Evolutionary conservation across 495 filamentous ascomycete genomes (phyloP).

Genomic region (Aspergillus incahuasiensis): DNA sequence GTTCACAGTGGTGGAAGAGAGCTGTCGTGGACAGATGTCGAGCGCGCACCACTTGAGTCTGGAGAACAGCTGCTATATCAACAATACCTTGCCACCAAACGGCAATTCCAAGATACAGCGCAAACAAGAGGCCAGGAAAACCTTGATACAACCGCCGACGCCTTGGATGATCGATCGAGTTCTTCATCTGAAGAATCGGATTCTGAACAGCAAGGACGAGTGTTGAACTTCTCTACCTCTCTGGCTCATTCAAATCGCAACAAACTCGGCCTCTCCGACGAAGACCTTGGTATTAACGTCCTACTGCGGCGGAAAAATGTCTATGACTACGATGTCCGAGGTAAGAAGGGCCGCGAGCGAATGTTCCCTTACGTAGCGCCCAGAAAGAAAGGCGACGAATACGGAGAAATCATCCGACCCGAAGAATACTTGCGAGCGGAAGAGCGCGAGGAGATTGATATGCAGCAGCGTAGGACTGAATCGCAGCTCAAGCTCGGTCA

Average conservation of each 20-base stretch:
- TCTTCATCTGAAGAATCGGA: slow-evolving; percentile 87
- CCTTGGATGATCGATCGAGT: slow-evolving; percentile 76
- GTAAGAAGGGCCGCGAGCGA: slow-evolving; percentile 86
- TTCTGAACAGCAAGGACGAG: slow-evolving; percentile 84
- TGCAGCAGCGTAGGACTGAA: slow-evolving; percentile 47
- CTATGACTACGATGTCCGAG: slow-evolving; percentile 89
- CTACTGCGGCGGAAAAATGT: slow-evolving; percentile 81
- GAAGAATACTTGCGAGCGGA: slow-evolving; percentile 94
- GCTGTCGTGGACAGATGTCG: slow-evolving; percentile 53
- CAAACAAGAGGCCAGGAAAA: slow-evolving; percentile 59
- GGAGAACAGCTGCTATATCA: slow-evolving; percentile 78
- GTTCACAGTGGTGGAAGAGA: slow-evolving; percentile 61
- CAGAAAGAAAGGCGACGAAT: slow-evolving; percentile 79
- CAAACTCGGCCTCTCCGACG: slow-evolving; percentile 75
- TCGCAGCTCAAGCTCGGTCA: slow-evolving; percentile 70
- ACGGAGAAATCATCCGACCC: slow-evolving; percentile 85
- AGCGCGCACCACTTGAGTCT: slow-evolving; percentile 61
- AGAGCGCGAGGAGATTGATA: slow-evolving; percentile 78
- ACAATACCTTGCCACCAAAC: slow-evolving; percentile 79
- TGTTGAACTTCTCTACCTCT: slow-evolving; percentile 79
- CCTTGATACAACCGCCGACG: slow-evolving; percentile 68
- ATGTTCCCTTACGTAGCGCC: slow-evolving; percentile 86
- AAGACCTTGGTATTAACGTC: slow-evolving; percentile 86
- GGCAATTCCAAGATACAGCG: slow-evolving; percentile 71
- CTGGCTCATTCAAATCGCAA: slow-evolving; percentile 74